Conservation (phyloP, 2,329 filamentous ascomycete species). For the Beauveria sp. region DNA sequence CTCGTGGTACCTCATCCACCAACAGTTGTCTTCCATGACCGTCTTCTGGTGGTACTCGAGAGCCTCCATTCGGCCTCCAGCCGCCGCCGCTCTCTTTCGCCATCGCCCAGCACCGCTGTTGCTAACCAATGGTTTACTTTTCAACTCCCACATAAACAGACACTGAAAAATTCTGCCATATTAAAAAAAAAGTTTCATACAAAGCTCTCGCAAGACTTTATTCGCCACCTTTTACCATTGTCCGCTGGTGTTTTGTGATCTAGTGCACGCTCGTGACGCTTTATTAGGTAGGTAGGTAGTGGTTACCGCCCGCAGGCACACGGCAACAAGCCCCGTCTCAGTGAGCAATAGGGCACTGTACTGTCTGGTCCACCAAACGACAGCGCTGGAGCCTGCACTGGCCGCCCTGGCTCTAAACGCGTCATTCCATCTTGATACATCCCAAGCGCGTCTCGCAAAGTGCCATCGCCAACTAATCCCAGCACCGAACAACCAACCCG, state of each 20-base stretch:
- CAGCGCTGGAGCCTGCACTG: neutral
- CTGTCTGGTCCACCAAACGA: neutral
- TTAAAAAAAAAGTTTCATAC: neutral
- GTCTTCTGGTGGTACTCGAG: neutral
- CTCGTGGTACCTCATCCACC: neutral
- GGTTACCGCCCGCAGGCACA: neutral
- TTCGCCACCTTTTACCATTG: neutral
- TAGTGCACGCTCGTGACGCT: neutral
- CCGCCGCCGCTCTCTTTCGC: neutral
- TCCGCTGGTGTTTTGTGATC: neutral
- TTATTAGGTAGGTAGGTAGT: neutral
- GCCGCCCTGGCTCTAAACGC: neutral
- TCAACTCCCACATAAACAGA: neutral
- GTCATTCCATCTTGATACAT: neutral
- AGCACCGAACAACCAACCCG: neutral
- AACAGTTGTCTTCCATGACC: neutral
- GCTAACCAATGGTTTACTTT: neutral
- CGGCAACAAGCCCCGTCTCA: neutral
- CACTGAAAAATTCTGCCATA: neutral
- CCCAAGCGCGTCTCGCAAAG: neutral
- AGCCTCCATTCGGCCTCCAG: neutral
- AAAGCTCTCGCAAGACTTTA: neutral
- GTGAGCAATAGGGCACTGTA: neutral
- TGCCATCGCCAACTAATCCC: neutral
- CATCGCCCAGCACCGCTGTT: too few species aligned